phyloP scores from a whole-genome alignment of 805 yeast species.

The Priceomyces medius region DNA sequence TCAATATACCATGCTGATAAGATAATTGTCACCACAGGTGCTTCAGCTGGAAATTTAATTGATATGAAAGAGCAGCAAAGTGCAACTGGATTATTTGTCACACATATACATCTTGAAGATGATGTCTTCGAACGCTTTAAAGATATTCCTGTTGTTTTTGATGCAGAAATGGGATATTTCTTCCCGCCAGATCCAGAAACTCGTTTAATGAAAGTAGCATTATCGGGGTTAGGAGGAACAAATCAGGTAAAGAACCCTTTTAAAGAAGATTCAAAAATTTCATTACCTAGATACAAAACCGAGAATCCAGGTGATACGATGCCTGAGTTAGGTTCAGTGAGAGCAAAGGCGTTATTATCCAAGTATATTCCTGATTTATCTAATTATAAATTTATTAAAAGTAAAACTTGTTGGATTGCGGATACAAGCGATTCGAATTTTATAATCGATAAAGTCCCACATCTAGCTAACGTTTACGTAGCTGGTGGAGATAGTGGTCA shows the following conservation, averaged over 20 bases:
- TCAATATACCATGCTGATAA: constrained; percentile 28
- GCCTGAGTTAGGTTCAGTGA: constrained; percentile 28
- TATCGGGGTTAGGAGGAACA: constrained; percentile 25
- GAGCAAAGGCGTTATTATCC: constrained; percentile 24
- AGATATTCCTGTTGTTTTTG: constrained; percentile 42
- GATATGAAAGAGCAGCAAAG: constrained; percentile 28
- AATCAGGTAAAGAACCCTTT: constrained; percentile 15
- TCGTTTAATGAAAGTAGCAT: constrained; percentile 36
- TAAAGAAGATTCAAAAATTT: constrained; percentile 14
- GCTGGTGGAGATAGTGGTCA: constrained; percentile 43
- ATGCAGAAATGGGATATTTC: constrained; percentile 43
- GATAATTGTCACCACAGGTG: constrained; percentile 36
- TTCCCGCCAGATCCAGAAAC: constrained; percentile 46
- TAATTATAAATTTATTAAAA: constrained; percentile 18
- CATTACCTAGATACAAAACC: constrained; percentile 35
- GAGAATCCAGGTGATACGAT: constrained; percentile 29
- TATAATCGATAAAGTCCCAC: constrained; percentile 32
- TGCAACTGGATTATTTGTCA: constrained; percentile 36
- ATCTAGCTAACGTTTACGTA: constrained; percentile 24
- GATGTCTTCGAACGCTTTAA: constrained; percentile 34
- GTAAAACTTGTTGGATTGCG: constrained; percentile 31
- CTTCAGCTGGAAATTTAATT: constrained; percentile 33
- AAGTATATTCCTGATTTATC: constrained; percentile 41
- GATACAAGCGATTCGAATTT: constrained; percentile 35
- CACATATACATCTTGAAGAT: constrained; percentile 35